These are phyloP conservation scores for Pseudogymnoascus sp. DNA, from an alignment of 2,329 filamentous ascomycete genomes.

Conservation along the genomic window DNA sequence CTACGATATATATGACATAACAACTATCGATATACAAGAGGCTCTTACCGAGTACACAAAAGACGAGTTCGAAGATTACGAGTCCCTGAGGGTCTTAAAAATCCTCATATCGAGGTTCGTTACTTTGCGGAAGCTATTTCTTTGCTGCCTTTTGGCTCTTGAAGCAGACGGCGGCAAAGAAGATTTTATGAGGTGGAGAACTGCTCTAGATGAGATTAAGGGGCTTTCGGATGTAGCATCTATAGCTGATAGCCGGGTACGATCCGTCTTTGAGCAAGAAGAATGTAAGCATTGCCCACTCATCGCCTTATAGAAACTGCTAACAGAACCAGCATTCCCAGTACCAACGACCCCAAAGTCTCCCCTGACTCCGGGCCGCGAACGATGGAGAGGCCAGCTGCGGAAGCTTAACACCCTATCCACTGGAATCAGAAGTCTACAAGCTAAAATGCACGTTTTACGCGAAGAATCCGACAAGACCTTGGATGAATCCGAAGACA, in stretches of 20 bases:
- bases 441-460: slow-evolving; percentile 88
- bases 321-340: slow-evolving; percentile 41
- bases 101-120: slow-evolving; percentile 74
- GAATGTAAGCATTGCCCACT: slow-evolving; percentile 52
- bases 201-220: slow-evolving; percentile 68
- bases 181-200: slow-evolving; percentile 73
- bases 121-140: slow-evolving; percentile 71
- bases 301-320: slow-evolving; percentile 12
- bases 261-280: slow-evolving; percentile 66
- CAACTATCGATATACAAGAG: slow-evolving; percentile 63
- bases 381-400: slow-evolving; percentile 79
- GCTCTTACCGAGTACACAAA: slow-evolving; percentile 58
- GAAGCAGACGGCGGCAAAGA: slow-evolving; percentile 71
- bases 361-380: slow-evolving; percentile 64
- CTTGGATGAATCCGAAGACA: slow-evolving; percentile 64
- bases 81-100: slow-evolving; percentile 74
- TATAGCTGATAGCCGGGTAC: slow-evolving; percentile 57
- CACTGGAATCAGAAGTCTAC: slow-evolving; percentile 80
- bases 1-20: slow-evolving; percentile 81
- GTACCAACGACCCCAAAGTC: slow-evolving; percentile 49
- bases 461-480: slow-evolving; percentile 81
- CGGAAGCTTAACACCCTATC: slow-evolving; percentile 83
- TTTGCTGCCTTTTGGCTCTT: slow-evolving; percentile 83
- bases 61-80: slow-evolving; percentile 64
- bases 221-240: slow-evolving; percentile 55